Conservation (phyloP, 148 eudicot species). For the Arctostaphylos glauca region DNA sequence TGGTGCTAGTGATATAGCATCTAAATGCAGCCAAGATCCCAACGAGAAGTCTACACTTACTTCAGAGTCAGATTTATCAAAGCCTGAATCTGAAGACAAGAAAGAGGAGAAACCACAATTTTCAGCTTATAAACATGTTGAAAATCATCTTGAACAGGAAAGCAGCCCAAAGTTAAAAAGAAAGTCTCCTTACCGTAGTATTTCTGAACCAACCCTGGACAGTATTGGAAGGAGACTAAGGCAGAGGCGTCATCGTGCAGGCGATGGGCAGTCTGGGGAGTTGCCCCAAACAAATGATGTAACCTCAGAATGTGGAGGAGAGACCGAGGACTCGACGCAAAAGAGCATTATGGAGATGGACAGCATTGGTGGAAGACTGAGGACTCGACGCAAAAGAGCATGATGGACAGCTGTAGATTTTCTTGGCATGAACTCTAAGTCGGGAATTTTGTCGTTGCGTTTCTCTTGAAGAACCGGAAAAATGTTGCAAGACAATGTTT, state of each 20-base stretch:
- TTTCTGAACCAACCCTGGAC: not conserved
- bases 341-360: slow-evolving; percentile 10
- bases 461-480: not conserved
- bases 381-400: slow-evolving; percentile 16
- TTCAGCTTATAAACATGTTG: not conserved
- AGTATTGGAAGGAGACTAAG: slow-evolving; percentile 33
- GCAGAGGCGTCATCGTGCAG: slow-evolving; percentile 31
- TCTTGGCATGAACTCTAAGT: not conserved
- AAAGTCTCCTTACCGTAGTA: not conserved
- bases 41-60: not conserved
- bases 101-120: not conserved
- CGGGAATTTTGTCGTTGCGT: not conserved
- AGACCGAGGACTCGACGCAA: slow-evolving; percentile 26
- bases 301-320: slow-evolving; percentile 7
- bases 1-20: not conserved
- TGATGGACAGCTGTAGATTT: not conserved
- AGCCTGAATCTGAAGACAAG: slow-evolving; percentile 19
- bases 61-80: not conserved
- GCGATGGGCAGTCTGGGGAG: slow-evolving; percentile 2
- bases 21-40: not conserved
- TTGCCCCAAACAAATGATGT: not conserved
- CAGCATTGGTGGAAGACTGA: slow-evolving; percentile 28
- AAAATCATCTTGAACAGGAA: not conserved
- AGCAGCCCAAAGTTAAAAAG: slow-evolving; percentile 7
- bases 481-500: not conserved